Percentiles rank a stretch among this genome's conserved stretches.
These are phyloP conservation scores for Cercophora scortea DNA, from an alignment of 495 filamentous ascomycete species.

Conservation along the genomic window DNA sequence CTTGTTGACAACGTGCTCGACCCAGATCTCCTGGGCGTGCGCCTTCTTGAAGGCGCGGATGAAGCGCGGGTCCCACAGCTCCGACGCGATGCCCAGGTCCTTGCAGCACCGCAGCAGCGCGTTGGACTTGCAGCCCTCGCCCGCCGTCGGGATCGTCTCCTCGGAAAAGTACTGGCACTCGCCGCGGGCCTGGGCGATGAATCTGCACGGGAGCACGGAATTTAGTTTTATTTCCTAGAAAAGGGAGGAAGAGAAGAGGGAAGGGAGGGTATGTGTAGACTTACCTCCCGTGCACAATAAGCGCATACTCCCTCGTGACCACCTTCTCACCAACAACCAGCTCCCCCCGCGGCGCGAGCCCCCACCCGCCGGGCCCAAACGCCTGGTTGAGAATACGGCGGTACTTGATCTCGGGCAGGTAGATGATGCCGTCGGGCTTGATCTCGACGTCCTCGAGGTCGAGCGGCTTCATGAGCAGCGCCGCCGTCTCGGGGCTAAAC, in stretches of 20 bases:
- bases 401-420: conserved; percentile 98
- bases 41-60: conserved; percentile 62
- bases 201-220: conserved; percentile 41
- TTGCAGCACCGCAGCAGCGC: conserved; percentile 96
- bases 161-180: conserved; percentile 92
- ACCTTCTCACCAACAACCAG: conserved; percentile 80
- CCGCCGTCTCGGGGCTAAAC: conserved; percentile 68
- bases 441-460: conserved; percentile 78
- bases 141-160: conserved; percentile 91
- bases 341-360: conserved; percentile 82
- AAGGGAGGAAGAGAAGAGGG: background rate
- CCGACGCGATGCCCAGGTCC: conserved; percentile 88
- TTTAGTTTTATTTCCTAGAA: too few relatives aligned
- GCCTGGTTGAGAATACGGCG: conserved; percentile 81
- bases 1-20: conserved; percentile 58
- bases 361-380: conserved; percentile 95
- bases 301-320: conserved; percentile 91
- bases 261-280: conserved; percentile 23
- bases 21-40: conserved; percentile 66
- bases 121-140: conserved; percentile 95
- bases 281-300: conserved; percentile 83
- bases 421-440: conserved; percentile 93
- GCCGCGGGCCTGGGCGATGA: conserved; percentile 87
- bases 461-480: conserved; percentile 61
- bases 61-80: conserved; percentile 94